phyloP scores from a whole-genome alignment of 768 basidiomycete species.

The Suillus subluteus region DNA sequence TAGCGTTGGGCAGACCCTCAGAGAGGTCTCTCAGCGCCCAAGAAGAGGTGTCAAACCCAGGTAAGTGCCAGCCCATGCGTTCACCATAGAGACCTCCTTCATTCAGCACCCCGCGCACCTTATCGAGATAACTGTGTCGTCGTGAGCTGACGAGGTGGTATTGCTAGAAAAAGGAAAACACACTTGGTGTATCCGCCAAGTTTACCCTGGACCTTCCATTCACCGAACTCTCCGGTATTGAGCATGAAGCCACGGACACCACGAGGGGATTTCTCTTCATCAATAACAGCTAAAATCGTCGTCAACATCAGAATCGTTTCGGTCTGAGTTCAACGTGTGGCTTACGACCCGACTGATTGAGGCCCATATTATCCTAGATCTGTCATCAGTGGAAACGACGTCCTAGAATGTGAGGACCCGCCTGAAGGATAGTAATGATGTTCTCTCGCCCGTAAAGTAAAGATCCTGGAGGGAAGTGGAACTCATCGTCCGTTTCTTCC shows the following conservation, averaged over 20 bases:
- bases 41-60: slow-evolving; percentile 62
- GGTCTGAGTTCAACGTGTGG: not conserved
- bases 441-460: slow-evolving; percentile 61
- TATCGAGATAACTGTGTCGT: slow-evolving; percentile 68
- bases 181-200: slow-evolving; percentile 70
- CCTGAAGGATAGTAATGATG: slow-evolving; percentile 78
- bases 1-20: slow-evolving; percentile 56
- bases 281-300: slow-evolving; percentile 39
- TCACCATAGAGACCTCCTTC: slow-evolving; percentile 78
- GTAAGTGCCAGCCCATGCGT: slow-evolving; percentile 74
- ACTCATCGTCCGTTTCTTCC: slow-evolving; percentile 71
- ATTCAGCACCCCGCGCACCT: slow-evolving; percentile 67
- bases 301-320: slow-evolving; percentile 10
- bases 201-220: slow-evolving; percentile 79
- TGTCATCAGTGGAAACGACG: not conserved
- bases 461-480: slow-evolving; percentile 60
- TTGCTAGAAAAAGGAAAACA: slow-evolving; percentile 24
- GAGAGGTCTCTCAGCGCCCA: slow-evolving; percentile 64
- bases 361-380: slow-evolving; percentile 75
- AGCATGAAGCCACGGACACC: slow-evolving; percentile 79
- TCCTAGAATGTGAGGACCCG: slow-evolving; percentile 26
- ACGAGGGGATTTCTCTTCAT: slow-evolving; percentile 74
- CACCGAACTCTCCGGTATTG: slow-evolving; percentile 56
- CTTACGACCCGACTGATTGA: slow-evolving; percentile 64
- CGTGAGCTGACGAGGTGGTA: slow-evolving; percentile 7